These are phyloP conservation scores for Suaeda aralocaspica DNA, from an alignment of 148 eudicot genomes.

Conservation along the genomic window DNA sequence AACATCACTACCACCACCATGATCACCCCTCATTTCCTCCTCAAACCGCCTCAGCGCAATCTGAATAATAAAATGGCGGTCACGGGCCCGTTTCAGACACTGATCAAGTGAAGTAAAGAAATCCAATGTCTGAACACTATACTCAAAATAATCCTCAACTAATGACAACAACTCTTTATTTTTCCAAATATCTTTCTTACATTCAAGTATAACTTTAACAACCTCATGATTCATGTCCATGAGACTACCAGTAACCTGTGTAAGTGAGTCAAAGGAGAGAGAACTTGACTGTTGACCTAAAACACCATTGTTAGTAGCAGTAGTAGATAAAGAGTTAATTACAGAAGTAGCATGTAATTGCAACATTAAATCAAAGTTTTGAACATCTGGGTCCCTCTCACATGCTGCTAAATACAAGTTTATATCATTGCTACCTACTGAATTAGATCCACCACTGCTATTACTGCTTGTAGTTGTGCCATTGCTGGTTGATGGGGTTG, in stretches of 20 bases:
- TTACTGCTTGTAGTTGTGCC: background rate
- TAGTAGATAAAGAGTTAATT: conserved; percentile 9
- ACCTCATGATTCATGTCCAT: conserved; percentile 37
- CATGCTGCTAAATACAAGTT: conserved; percentile 30
- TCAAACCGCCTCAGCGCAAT: conserved; percentile 25
- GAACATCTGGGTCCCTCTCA: conserved; percentile 29
- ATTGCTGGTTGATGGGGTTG: conserved; percentile 16
- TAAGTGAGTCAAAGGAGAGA: conserved; percentile 32
- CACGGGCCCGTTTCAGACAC: conserved; percentile 28
- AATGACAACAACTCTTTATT: conserved; percentile 29
- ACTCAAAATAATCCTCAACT: conserved; percentile 37
- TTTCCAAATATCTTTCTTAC: conserved; percentile 37
- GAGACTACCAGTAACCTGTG: conserved; percentile 25
- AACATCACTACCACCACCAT: background rate
- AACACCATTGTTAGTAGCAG: background rate
- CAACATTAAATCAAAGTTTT: conserved; percentile 26
- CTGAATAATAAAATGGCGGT: conserved; percentile 25
- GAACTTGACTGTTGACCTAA: conserved; percentile 13
- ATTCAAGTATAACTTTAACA: conserved; percentile 26
- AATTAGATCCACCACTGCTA: conserved; percentile 22
- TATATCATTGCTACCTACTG: conserved; percentile 10
- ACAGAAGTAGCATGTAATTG: conserved; percentile 24
- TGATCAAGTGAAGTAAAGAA: conserved; percentile 30
- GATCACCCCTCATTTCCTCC: conserved; percentile 22
- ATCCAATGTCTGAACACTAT: conserved; percentile 30